Conservation (phyloP, 495 filamentous ascomycete species). For the Aspergillus heteromorphus region DNA sequence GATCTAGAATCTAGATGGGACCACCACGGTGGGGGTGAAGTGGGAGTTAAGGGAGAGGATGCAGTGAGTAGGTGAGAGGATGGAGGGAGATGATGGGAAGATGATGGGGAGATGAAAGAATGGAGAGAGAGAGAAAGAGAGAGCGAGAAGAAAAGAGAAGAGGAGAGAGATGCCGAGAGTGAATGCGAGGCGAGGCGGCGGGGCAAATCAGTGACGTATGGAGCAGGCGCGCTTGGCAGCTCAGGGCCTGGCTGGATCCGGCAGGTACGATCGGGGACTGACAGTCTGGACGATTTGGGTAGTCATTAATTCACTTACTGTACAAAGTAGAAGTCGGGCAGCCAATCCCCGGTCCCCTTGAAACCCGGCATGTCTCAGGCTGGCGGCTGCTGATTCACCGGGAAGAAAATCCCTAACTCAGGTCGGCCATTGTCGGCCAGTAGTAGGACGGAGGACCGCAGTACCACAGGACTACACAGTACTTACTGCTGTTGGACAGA, state of each 20-base stretch:
- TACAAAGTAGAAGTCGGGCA: too few species aligned
- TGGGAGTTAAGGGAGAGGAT: slow-evolving; percentile 11
- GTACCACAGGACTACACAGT: too few species aligned
- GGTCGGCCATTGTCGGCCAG: too few species aligned
- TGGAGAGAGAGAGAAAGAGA: slow-evolving; percentile 9
- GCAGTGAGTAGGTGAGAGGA: slow-evolving; percentile 9
- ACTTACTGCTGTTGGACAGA: too few species aligned
- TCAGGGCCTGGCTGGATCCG: not conserved
- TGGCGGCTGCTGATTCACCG: too few species aligned
- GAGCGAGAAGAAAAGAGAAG: not conserved
- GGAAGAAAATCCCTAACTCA: too few species aligned
- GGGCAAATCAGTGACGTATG: not conserved
- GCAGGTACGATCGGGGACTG: too few species aligned
- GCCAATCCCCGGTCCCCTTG: too few species aligned
- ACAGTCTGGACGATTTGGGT: too few species aligned
- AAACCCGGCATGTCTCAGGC: too few species aligned
- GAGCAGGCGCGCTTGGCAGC: not conserved
- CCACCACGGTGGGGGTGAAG: slow-evolving; percentile 4
- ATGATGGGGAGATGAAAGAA: slow-evolving; percentile 2
- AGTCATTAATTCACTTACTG: too few species aligned
- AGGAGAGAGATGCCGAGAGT: not conserved
- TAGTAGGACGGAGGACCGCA: too few species aligned
- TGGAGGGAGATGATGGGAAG: slow-evolving; percentile 3
- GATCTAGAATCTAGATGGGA: not conserved
- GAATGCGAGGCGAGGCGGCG: not conserved